Evolutionary conservation across 805 yeast species (phyloP), one percentile per base, ranked within the genome.

Genomic region (Candida dajiaensis): DNA sequence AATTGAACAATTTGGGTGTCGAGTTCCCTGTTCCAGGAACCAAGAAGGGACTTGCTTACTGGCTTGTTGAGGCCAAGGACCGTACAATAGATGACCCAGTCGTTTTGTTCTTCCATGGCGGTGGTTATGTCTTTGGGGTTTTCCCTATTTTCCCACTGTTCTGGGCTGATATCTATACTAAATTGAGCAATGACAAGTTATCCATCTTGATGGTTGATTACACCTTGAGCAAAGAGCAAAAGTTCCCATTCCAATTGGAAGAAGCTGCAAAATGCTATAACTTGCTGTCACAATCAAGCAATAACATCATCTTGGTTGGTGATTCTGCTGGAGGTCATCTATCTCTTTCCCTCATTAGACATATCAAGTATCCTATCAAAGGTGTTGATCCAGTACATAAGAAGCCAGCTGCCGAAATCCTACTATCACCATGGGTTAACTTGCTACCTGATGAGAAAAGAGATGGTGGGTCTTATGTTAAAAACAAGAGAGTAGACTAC

Each of bases 241-340:
- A 38, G 29, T 56, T 43, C 48, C 68, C 68, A 11, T 46, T 48
- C 10, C 68, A 62, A 48, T 43, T 64, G 23, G 22, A 45, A 20
- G 64, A 64, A 46, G 52, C 53, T n/a, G 45, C 48, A 20, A 38
- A 41, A 4, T 44, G 54, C 26, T 59, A 52, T 43, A 48, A 53
- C 31, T 49, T 46, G 9, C 45, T 63, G 20, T 21, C 46, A n/a
- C 42, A 50, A 37, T 38, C 51, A 1, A 45, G 48, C 7, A 43
- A 52, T 40, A 46, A 56, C 41, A 50, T 61, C 39, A 48, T 60
- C 12, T 41, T 58, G 6, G 43, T 53, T 20, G 69, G 69, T n/a
- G 69, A 64, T 42, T 63, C 67, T 11, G 62, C 62, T 16, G 68
- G 69, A 19, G 68, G 61, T 2, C 59, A 60, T 42, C 45, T 64